phyloP scores from a whole-genome alignment of 257 asterid species.

The Henckelia pumila region DNA sequence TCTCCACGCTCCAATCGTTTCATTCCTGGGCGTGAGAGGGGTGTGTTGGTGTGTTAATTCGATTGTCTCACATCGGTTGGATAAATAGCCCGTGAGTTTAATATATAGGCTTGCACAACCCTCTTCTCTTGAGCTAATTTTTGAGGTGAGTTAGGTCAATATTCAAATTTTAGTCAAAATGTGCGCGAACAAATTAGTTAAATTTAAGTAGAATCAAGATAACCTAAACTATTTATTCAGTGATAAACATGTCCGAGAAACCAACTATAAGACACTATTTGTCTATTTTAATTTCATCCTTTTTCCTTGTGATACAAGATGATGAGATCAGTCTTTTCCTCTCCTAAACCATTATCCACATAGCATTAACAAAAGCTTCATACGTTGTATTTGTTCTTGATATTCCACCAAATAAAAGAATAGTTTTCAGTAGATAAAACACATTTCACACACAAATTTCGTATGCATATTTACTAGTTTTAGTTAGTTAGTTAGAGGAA shows the following conservation, averaged over 20 bases:
- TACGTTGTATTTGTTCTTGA: too few relatives aligned
- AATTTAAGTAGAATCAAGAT: background rate
- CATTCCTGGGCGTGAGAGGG: too few relatives aligned
- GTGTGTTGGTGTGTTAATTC: too few relatives aligned
- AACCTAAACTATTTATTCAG: background rate
- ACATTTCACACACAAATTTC: background rate
- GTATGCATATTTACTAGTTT: background rate
- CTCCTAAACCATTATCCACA: background rate
- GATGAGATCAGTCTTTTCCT: background rate
- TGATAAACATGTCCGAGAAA: background rate
- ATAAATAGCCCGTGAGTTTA: too few relatives aligned
- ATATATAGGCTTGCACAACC: too few relatives aligned
- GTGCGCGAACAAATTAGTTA: background rate
- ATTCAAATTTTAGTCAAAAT: background rate
- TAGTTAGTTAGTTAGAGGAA: background rate
- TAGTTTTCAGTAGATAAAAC: background rate
- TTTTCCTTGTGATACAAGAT: background rate
- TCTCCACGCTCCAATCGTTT: too few relatives aligned
- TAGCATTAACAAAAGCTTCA: background rate
- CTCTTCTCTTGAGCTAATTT: too few relatives aligned
- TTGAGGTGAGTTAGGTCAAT: too few relatives aligned
- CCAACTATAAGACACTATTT: background rate
- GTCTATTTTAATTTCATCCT: background rate
- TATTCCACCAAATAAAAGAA: background rate
- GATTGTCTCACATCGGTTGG: too few relatives aligned